These are phyloP conservation scores for Epichloe sp. DNA, from an alignment of 2,329 filamentous ascomycete genomes.

Conservation along the genomic window DNA sequence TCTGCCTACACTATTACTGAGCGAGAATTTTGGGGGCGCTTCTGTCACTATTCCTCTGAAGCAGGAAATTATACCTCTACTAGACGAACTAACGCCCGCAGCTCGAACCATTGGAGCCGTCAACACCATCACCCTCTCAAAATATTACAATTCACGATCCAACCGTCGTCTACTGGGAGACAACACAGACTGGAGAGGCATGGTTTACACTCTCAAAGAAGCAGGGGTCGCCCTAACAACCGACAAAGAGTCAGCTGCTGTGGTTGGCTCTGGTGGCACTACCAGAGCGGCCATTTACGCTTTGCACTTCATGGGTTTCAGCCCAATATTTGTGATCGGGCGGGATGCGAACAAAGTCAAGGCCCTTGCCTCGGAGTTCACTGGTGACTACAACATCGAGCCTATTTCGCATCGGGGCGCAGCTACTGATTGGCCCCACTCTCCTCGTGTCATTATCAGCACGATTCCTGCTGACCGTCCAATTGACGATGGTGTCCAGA, in stretches of 20 bases:
- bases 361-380: constrained; percentile 59
- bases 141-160: constrained; percentile 17
- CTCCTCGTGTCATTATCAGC: constrained; percentile 58
- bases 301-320: constrained; percentile 69
- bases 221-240: constrained; percentile 39
- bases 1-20: constrained; percentile 51
- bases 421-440: constrained; percentile 37
- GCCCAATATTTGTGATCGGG: constrained; percentile 76
- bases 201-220: constrained; percentile 64
- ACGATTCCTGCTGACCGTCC: constrained; percentile 84
- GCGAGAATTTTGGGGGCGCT: constrained; percentile 78
- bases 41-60: constrained; percentile 96
- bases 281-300: constrained; percentile 85
- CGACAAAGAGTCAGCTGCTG: constrained; percentile 45
- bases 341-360: constrained; percentile 58
- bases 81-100: constrained; percentile 70
- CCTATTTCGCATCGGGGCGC: constrained; percentile 40
- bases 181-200: constrained; percentile 94
- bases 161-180: constrained; percentile 57
- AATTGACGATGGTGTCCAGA: constrained; percentile 58
- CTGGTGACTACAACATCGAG: constrained; percentile 55
- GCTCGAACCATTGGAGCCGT: constrained; percentile 79
- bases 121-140: constrained; percentile 72
- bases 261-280: constrained; percentile 86
- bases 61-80: constrained; percentile 65